phyloP scores from a whole-genome alignment of 2,329 filamentous ascomycete genomes.

The Diaporthe helianthi region DNA sequence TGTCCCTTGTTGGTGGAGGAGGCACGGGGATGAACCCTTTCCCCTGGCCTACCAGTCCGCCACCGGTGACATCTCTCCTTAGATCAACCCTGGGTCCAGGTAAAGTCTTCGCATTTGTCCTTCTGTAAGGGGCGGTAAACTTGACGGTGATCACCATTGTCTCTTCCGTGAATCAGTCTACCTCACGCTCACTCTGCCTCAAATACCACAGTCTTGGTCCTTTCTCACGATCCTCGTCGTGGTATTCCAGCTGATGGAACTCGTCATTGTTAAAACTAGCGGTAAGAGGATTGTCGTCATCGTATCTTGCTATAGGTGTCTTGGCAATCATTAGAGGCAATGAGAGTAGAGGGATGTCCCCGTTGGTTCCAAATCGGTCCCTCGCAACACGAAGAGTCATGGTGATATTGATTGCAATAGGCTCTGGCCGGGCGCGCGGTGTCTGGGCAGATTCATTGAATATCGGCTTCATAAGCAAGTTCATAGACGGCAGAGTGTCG shows the following conservation, averaged over 20 bases:
- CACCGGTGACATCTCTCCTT: conserved; percentile 21
- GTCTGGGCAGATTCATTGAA: not conserved
- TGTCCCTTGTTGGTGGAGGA: not conserved
- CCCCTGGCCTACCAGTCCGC: conserved; percentile 22
- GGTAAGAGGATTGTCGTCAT: conserved; percentile 2
- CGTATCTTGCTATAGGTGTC: conserved; percentile 23
- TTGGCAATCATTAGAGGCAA: conserved; percentile 11
- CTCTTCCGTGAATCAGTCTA: not conserved
- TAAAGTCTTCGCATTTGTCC: conserved; percentile 24
- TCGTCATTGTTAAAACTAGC: not conserved
- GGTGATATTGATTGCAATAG: conserved; percentile 19
- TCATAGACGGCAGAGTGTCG: not conserved
- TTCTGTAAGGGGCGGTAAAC: conserved; percentile 25
- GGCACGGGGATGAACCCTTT: conserved; percentile 21
- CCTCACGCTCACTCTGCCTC: not conserved
- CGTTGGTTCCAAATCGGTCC: not conserved
- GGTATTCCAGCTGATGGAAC: not conserved
- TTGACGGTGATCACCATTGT: not conserved
- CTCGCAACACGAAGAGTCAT: not conserved
- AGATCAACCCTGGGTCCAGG: conserved; percentile 25
- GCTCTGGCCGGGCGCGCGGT: not conserved
- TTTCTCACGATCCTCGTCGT: conserved; percentile 6
- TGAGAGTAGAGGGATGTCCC: conserved; percentile 9
- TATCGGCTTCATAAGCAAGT: conserved; percentile 12
- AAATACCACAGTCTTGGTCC: conserved; percentile 27